phyloP scores from a whole-genome alignment of 331 rosid genomes.

The Cydonia oblonga region DNA sequence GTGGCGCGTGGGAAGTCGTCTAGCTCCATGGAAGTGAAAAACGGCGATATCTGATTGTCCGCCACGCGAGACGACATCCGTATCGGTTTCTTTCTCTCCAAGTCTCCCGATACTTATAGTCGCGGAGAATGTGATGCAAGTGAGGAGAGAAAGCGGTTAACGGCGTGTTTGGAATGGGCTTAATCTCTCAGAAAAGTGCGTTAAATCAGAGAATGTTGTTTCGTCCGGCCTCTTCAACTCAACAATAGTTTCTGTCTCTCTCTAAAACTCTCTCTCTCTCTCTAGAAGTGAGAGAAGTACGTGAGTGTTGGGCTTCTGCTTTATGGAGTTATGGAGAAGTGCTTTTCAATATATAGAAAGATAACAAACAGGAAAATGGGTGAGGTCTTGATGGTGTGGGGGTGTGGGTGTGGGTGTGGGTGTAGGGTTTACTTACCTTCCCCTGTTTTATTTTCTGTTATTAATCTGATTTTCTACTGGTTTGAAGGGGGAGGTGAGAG shows the following conservation, averaged over 20 bases:
- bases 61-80: slow-evolving; percentile 39
- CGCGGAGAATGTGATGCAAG: background rate
- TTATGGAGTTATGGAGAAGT: background rate
- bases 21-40: slow-evolving; percentile 28
- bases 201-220: background rate
- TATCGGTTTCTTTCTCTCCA: background rate
- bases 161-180: background rate
- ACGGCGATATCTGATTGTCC: slow-evolving; percentile 26
- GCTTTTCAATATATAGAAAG: slow-evolving; percentile 10
- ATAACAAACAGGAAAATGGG: background rate
- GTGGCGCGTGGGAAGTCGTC: slow-evolving; percentile 16
- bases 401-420: background rate
- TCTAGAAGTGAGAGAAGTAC: background rate
- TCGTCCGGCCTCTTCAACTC: background rate
- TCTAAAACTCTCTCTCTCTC: background rate
- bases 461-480: background rate
- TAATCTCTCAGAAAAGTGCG: background rate
- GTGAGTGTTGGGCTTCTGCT: background rate
- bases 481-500: slow-evolving; percentile 34
- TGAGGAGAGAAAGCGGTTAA: background rate
- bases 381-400: background rate
- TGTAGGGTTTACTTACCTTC: background rate
- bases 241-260: background rate
- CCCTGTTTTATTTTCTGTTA: background rate
- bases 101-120: background rate